A percentile compares a stretch with the other conserved stretches of the same genome.
These are phyloP conservation scores for Apiotrichum siamense DNA, from an alignment of 1,284 basidiomycete species.

Conservation along the genomic window DNA sequence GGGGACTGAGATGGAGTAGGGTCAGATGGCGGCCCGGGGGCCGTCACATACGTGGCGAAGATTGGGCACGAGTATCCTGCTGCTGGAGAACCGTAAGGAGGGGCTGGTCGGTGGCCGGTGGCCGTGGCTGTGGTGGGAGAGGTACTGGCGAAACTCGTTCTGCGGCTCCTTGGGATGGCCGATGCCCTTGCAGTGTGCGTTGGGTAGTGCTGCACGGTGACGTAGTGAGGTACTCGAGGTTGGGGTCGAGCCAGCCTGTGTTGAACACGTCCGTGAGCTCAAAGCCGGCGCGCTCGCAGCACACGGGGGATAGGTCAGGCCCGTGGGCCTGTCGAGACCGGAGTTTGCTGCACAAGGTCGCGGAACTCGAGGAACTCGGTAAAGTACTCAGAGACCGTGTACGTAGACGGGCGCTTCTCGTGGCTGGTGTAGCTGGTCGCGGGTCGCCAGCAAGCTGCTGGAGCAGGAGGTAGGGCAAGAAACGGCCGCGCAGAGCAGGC, in stretches of 20 bases:
- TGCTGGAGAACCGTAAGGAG: no score
- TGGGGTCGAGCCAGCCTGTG: conserved; percentile 56
- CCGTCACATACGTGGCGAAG: no score
- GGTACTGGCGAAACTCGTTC: conserved; percentile 54
- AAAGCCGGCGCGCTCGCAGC: conserved; percentile 49
- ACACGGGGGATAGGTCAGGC: conserved; percentile 59
- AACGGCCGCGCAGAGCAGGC: no score
- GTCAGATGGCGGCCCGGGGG: no score
- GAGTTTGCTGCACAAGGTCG: conserved; percentile 30
- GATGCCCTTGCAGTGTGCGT: conserved; percentile 58
- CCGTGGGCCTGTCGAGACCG: conserved; percentile 49
- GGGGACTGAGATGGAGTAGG: no score
- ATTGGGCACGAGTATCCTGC: no score
- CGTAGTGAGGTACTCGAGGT: conserved; percentile 50
- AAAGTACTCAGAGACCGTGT: conserved; percentile 51
- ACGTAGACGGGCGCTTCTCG: conserved; percentile 40
- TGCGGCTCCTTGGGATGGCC: conserved; percentile 53
- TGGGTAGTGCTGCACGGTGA: conserved; percentile 61
- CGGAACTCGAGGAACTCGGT: conserved; percentile 53
- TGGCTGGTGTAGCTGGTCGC: conserved; percentile 32
- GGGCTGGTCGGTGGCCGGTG: no score
- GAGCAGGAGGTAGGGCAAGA: no score
- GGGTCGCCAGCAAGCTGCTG: no score
- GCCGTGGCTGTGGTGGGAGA: conserved; percentile 58
- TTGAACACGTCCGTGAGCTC: conserved; percentile 53